Evolutionary conservation across 2,329 filamentous ascomycete species (phyloP), one percentile per base, ranked within the genome.

Genomic region (Zymoseptoria brevis): DNA sequence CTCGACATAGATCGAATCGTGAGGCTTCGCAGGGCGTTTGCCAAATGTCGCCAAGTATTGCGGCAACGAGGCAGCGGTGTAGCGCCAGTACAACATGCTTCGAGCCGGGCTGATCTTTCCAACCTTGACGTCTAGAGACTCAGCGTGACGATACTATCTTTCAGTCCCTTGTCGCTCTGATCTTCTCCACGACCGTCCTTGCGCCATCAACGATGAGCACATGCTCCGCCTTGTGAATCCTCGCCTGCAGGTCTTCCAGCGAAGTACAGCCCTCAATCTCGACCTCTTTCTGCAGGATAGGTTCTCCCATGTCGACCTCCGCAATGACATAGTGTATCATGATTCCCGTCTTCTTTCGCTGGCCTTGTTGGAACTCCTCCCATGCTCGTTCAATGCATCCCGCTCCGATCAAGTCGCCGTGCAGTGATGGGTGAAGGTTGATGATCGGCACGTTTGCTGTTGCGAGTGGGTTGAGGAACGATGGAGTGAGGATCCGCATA

Each of bases 311-410:
- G 76, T 96, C 91, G 57, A 96, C 90, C 72, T 93, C 84, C 8
- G 71, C 71, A 67, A 80, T 79, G 16, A 96, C 90, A 74, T 92
- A 87, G 75, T 96, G 91, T 16, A 90, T 85, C 92, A 96, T 96
- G 57, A 95, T 86, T 0, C 92, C 91, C 0, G 84, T 91, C 64
- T 80, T 81, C 64, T 81, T 81, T 65, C 88, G 81, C 67, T 86
- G 82, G 8, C 90, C 81, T 63, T 81, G 82, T 70, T 85, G 74
- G 71, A 88, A 91, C 59, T 89, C 90, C 53, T 83, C 80, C 74
- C 85, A 90, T 2, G 91, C 90, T 22, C 89, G 80, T 67, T 88
- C 84, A 67, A 96, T 95, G 16, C 90, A 91, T 64, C 67, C 58
- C 29, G 72, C 71, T 4, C 91, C 91, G 65, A 92, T 88, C 71